Evolutionary conservation across 2,329 filamentous ascomycete species (phyloP).

Genomic region (Plenodomus lindquistii): DNA sequence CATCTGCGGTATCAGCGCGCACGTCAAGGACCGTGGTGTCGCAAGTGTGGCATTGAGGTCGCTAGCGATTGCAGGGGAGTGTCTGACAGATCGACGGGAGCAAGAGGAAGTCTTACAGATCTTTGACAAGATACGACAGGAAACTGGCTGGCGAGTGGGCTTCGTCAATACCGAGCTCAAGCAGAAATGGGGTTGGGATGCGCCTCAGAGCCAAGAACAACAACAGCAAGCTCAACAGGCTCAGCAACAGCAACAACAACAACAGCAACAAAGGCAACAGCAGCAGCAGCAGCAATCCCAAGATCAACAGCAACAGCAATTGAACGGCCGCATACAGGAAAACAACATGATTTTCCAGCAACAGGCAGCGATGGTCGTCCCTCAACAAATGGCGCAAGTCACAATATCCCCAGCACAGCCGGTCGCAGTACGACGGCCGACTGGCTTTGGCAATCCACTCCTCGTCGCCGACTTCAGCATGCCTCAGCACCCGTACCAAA

Average conservation of each 20-base stretch:
- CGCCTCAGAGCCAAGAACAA: constrained; percentile 46
- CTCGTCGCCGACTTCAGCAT: constrained; percentile 74
- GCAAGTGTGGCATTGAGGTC: constrained; percentile 78
- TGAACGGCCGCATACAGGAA: constrained; percentile 19
- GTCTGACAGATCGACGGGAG: constrained; percentile 68
- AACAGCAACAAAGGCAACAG: constrained; percentile 23
- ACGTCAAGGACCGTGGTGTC: constrained; percentile 79
- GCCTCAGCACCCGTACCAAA: constrained; percentile 80
- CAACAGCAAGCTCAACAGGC: constrained; percentile 28
- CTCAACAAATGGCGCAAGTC: constrained; percentile 24
- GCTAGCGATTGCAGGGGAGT: constrained; percentile 75
- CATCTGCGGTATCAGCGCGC: constrained; percentile 86
- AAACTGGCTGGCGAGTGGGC: constrained; percentile 78
- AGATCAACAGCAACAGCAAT: constrained; percentile 15
- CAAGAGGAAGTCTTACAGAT: constrained; percentile 81
- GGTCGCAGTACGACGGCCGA: constrained; percentile 41
- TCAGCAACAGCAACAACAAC: constrained; percentile 25
- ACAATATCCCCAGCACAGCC: constrained; percentile 14
- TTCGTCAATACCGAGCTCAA: constrained; percentile 74
- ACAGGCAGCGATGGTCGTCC: constrained; percentile 17
- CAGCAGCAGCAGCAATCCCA: constrained; percentile 11
- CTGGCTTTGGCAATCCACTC: constrained; percentile 69
- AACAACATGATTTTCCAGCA: constrained; percentile 15
- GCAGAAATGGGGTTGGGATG: constrained; percentile 74
- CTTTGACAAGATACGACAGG: constrained; percentile 72